These are phyloP conservation scores for Quercus aquifolioides DNA, from an alignment of 306 rosid species.

Conservation along the genomic window DNA sequence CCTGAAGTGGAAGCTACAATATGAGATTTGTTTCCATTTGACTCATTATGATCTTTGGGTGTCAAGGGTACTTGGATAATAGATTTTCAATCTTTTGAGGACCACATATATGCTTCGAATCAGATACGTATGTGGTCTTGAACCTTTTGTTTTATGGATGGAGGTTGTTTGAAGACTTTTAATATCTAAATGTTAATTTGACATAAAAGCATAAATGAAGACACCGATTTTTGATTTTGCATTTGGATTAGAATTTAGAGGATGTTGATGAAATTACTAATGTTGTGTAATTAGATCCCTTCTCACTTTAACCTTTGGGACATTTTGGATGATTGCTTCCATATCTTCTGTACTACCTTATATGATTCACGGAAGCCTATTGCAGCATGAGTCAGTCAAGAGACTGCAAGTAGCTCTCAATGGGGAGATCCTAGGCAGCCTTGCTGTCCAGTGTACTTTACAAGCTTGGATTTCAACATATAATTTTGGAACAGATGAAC, in stretches of 20 bases:
- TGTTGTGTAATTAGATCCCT: not conserved
- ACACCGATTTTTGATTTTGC: not conserved
- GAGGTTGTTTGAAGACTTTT: slow-evolving; percentile 13
- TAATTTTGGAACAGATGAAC: too few species aligned
- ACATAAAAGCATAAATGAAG: not conserved
- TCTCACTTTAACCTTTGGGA: not conserved
- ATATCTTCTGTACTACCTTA: not conserved
- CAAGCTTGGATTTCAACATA: too few species aligned
- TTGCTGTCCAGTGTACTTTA: too few species aligned
- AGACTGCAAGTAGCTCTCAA: too few species aligned
- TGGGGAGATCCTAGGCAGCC: too few species aligned
- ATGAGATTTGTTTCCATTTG: slow-evolving; percentile 29
- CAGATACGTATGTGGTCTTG: slow-evolving; percentile 10
- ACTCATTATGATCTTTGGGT: not conserved
- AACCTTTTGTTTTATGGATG: not conserved
- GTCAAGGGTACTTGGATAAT: slow-evolving; percentile 17
- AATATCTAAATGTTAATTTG: not conserved
- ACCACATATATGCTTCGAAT: not conserved
- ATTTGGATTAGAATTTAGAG: not conserved
- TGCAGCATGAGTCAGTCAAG: too few species aligned
- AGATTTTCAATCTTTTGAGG: slow-evolving; percentile 9
- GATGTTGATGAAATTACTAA: not conserved
- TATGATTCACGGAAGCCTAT: not conserved
- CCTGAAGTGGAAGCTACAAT: slow-evolving; percentile 77
- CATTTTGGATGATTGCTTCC: not conserved